Conservation (phyloP, 139 green algal genomes). For the Asterochloris erici region DNA sequence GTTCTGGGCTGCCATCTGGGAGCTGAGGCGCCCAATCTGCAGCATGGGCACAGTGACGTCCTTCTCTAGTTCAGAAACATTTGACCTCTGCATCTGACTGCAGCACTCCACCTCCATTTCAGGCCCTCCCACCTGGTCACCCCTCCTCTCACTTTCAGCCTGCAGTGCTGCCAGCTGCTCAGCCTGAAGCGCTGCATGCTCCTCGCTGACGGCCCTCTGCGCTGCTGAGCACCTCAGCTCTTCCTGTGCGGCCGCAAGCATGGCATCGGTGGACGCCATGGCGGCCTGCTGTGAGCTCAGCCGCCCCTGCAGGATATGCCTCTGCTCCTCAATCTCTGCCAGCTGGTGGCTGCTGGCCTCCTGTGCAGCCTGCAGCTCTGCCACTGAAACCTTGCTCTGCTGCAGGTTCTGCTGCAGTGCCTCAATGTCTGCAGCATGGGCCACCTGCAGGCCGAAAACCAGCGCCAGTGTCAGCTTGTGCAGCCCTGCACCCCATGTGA, state of each 20-base stretch:
- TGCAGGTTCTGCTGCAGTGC: not conserved
- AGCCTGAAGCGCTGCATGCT: not conserved
- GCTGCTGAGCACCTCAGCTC: not conserved
- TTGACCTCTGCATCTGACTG: too few relatives aligned
- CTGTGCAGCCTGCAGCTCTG: slow-evolving; percentile 5
- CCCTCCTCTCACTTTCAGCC: not conserved
- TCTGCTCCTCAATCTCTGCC: slow-evolving; percentile 2
- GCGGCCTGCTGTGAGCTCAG: slow-evolving; percentile 2
- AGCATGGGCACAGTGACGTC: too few relatives aligned
- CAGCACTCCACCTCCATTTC: too few relatives aligned
- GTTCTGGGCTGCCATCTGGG: too few relatives aligned
- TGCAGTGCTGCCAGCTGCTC: not conserved
- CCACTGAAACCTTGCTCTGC: not conserved
- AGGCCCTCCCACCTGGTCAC: not conserved
- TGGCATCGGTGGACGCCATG: not conserved
- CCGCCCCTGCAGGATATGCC: not conserved
- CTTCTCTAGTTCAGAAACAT: too few relatives aligned
- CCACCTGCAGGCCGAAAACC: not conserved
- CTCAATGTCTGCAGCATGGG: not conserved
- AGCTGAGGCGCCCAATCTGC: not conserved
- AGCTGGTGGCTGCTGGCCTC: slow-evolving; percentile 13
- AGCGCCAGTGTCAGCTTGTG: not conserved
- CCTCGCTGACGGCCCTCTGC: not conserved
- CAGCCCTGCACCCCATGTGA: not conserved
- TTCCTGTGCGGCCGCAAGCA: not conserved